A percentile compares a stretch with the other conserved stretches of the same genome.
Evolutionary conservation across 352 stramenopile species (phyloP).

Genomic region (Blastocystis sp.): DNA sequence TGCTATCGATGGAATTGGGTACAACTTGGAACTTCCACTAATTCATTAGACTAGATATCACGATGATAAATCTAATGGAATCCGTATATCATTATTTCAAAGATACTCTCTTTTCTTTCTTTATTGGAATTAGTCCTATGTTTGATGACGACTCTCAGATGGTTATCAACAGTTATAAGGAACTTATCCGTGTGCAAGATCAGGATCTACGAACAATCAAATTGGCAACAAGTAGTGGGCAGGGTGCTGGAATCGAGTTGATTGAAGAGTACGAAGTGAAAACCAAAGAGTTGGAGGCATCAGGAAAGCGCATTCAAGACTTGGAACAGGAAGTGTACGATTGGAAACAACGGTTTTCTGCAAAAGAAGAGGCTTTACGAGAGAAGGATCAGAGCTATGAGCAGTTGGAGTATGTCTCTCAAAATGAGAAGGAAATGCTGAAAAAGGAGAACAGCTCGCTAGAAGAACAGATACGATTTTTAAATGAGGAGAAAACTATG

Average conservation of each 20-base stretch:
- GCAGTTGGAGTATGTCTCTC: slow-evolving; percentile 21
- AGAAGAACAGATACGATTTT: not conserved
- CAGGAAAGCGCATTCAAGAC: not conserved
- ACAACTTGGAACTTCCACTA: not conserved
- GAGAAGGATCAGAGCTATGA: slow-evolving; percentile 14
- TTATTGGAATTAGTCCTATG: not conserved
- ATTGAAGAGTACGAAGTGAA: slow-evolving; percentile 9
- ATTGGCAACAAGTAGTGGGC: not conserved
- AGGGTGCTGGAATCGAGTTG: slow-evolving; percentile 18
- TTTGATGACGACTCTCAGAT: not conserved
- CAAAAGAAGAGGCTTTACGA: slow-evolving; percentile 15
- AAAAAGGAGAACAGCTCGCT: not conserved
- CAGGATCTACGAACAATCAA: slow-evolving; percentile 21
- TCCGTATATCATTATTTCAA: slow-evolving; percentile 3
- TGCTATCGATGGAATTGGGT: not conserved
- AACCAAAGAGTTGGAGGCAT: not conserved
- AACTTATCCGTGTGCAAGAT: slow-evolving; percentile 46
- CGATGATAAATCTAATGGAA: not conserved
- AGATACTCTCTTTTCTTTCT: slow-evolving; percentile 21
- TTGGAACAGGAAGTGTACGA: slow-evolving; percentile 40
- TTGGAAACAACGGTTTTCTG: slow-evolving; percentile 34
- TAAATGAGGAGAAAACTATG: not conserved
- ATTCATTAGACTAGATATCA: not conserved
- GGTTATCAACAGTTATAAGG: slow-evolving; percentile 54
- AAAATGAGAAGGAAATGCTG: not conserved